A percentile compares a stretch with the other conserved stretches of the same genome.
Evolutionary conservation across 164 flowering plant species (phyloP).

Genomic region (Nelumbo lutea): DNA sequence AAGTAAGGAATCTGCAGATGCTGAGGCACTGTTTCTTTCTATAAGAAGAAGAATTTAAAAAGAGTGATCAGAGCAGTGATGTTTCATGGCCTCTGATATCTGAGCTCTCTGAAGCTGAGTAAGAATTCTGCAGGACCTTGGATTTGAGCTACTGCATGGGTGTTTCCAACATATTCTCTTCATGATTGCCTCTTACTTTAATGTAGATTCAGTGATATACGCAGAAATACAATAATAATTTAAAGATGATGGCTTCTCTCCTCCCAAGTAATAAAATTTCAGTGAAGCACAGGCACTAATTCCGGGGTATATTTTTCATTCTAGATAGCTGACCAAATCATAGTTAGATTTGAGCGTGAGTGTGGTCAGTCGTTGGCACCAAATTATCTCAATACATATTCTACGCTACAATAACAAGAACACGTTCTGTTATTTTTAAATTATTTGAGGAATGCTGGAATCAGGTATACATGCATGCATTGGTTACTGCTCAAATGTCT

Average conservation of each 20-base stretch:
- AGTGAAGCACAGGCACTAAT: conserved; percentile 27
- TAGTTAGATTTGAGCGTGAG: conserved; percentile 44
- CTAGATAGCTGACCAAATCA: conserved; percentile 29
- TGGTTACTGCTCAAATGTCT: too few relatives aligned
- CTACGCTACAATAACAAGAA: too few relatives aligned
- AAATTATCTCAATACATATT: background rate
- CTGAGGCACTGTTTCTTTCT: background rate
- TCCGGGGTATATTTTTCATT: conserved; percentile 27
- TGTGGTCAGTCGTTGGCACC: background rate
- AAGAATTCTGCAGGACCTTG: conserved; percentile 11
- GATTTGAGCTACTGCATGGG: conserved; percentile 7
- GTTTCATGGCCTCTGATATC: conserved; percentile 17
- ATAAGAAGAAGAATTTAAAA: background rate
- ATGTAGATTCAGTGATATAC: conserved; percentile 16
- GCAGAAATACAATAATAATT: conserved; percentile 6
- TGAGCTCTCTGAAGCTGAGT: conserved; percentile 11
- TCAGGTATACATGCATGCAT: too few relatives aligned
- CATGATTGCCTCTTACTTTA: conserved; percentile 31
- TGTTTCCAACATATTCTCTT: conserved; percentile 32
- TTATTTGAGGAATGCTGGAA: too few relatives aligned
- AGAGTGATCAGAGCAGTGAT: conserved; percentile 17
- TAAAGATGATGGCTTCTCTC: conserved; percentile 9
- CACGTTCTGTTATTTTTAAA: too few relatives aligned
- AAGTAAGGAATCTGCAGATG: conserved; percentile 9
- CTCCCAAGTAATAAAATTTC: conserved; percentile 14